A percentile compares a stretch with the other conserved stretches of the same genome.
phyloP scores from a whole-genome alignment of 306 rosid genomes.

The Casuarina cunninghamiana region DNA sequence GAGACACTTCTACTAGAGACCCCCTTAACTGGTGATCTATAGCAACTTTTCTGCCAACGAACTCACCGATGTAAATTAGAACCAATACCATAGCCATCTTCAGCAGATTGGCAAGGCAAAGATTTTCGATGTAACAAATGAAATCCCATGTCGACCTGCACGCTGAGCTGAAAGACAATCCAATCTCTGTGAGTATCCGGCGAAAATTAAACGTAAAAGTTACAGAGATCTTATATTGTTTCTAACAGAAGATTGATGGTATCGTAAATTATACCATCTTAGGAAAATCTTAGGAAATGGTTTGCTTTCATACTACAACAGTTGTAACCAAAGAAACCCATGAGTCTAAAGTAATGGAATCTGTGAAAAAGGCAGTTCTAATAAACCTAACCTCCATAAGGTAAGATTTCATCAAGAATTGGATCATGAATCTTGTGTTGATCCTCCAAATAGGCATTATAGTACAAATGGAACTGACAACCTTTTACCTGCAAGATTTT shows the following conservation, averaged over 20 bases:
- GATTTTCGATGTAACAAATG: conserved; percentile 56
- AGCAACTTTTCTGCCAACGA: neutral
- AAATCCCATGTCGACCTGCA: conserved; percentile 81
- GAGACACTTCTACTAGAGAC: neutral
- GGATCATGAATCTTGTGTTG: neutral
- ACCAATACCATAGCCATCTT: conserved; percentile 51
- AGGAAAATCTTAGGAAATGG: neutral
- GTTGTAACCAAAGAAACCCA: neutral
- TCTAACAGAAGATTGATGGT: neutral
- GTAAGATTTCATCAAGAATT: neutral
- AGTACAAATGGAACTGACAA: neutral
- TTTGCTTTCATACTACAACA: neutral
- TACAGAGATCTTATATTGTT: neutral
- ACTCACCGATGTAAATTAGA: conserved; percentile 65
- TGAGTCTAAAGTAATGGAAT: neutral
- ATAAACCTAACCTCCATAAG: neutral
- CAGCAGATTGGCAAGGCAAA: conserved; percentile 61
- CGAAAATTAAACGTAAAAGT: neutral
- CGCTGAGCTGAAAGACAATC: conserved; percentile 43
- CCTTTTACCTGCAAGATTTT: conserved; percentile 65
- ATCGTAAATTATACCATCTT: neutral
- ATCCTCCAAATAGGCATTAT: neutral
- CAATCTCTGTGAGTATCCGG: neutral
- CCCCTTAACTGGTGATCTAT: neutral
- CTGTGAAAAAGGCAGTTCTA: neutral